phyloP scores from a whole-genome alignment of 2,329 filamentous ascomycete species.

The Calonectria pteridis region DNA sequence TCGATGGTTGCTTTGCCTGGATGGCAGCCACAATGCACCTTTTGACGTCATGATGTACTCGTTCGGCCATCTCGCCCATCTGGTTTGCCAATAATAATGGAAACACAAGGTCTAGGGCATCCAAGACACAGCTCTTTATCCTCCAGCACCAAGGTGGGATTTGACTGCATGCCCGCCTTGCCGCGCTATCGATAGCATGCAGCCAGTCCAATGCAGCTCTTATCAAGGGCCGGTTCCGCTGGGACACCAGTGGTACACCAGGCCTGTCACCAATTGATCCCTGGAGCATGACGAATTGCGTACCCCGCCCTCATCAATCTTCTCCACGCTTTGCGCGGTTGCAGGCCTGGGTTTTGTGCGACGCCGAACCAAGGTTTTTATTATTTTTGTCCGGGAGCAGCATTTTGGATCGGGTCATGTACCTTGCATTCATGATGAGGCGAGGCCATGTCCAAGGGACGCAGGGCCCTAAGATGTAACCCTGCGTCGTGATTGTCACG shows the following conservation, averaged over 20 bases:
- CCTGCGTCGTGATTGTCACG: background rate
- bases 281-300: conserved; percentile 1
- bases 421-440: background rate
- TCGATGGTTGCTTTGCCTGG: background rate
- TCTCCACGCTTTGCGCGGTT: conserved; percentile 6
- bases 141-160: background rate
- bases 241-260: background rate
- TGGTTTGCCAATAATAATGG: background rate
- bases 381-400: background rate
- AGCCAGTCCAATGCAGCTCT: background rate
- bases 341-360: background rate
- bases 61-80: background rate
- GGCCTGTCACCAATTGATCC: background rate
- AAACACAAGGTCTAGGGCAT: background rate
- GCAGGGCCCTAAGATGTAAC: background rate
- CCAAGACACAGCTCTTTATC: background rate
- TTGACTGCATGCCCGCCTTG: background rate
- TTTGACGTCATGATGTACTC: background rate
- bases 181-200: background rate
- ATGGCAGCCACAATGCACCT: background rate
- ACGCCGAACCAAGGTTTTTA: background rate
- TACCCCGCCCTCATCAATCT: background rate
- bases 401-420: background rate
- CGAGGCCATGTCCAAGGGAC: background rate
- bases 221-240: conserved; percentile 5